Evolutionary conservation across 129 eudicot genomes (phyloP).

Genomic region (Chrysanthemum seticuspe): DNA sequence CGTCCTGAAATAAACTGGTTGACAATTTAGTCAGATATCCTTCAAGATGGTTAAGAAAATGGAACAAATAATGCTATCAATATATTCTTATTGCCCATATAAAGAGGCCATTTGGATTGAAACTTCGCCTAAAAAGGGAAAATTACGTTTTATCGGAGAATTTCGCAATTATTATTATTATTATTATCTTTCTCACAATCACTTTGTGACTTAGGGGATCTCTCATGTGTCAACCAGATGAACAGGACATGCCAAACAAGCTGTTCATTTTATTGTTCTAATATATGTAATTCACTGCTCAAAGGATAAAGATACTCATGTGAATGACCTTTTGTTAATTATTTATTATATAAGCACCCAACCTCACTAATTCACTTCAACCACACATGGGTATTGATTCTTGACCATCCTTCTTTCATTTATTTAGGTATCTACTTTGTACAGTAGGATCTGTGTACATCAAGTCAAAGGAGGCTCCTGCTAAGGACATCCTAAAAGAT

Average conservation of each 20-base stretch:
- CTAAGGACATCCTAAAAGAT: conserved; percentile 91
- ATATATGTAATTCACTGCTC: not conserved
- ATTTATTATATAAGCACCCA: conserved; percentile 18
- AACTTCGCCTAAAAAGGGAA: too few relatives aligned
- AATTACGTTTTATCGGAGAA: too few relatives aligned
- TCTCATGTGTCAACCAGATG: too few relatives aligned
- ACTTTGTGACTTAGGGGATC: too few relatives aligned
- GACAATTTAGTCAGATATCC: conserved; percentile 5
- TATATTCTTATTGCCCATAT: not conserved
- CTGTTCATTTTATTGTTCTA: not conserved
- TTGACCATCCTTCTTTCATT: conserved; percentile 26
- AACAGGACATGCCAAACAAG: too few relatives aligned
- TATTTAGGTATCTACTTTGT: conserved; percentile 84
- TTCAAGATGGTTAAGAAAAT: conserved; percentile 5
- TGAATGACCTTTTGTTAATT: not conserved
- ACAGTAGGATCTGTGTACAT: conserved; percentile 96
- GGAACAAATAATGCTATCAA: conserved; percentile 8
- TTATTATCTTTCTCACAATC: too few relatives aligned
- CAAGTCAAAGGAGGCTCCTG: conserved; percentile 92
- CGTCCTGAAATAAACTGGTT: not conserved
- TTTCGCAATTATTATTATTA: too few relatives aligned
- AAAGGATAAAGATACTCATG: not conserved
- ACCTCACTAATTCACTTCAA: conserved; percentile 15
- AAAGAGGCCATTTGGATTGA: too few relatives aligned
- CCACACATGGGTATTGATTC: conserved; percentile 3